A percentile compares a stretch with the other conserved stretches of the same genome.
Evolutionary conservation across 139 green algal species (phyloP).

Genomic region (Chlorella sp.): DNA sequence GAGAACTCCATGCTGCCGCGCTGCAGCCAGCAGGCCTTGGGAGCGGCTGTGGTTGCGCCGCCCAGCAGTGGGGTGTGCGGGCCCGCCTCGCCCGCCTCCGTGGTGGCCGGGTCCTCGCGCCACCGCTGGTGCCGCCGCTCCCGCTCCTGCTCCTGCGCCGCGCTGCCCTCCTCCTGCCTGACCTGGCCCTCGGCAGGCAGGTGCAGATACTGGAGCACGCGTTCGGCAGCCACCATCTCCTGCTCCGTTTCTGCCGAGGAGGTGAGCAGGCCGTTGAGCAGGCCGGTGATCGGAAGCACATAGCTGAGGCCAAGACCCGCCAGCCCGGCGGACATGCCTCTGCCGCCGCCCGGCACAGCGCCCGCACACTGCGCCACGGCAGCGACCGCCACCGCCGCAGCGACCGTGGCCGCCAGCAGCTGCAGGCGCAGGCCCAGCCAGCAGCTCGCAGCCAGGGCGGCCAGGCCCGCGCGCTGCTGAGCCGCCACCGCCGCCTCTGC

Average conservation of each 20-base stretch:
- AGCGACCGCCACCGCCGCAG: slow-evolving; percentile 55
- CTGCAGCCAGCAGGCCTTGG: not conserved
- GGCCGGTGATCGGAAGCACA: slow-evolving; percentile 74
- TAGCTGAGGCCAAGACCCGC: slow-evolving; percentile 79
- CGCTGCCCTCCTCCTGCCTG: slow-evolving; percentile 7
- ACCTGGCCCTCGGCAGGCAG: not conserved
- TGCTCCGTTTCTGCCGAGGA: slow-evolving; percentile 75
- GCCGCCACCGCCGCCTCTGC: slow-evolving; percentile 30
- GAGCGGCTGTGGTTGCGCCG: not conserved
- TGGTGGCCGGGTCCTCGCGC: not conserved
- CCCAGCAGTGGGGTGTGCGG: too few species aligned
- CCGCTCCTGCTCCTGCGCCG: slow-evolving; percentile 2
- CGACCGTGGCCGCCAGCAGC: slow-evolving; percentile 71
- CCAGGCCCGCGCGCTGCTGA: slow-evolving; percentile 51
- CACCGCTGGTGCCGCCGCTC: slow-evolving; percentile 13
- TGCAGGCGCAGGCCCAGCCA: slow-evolving; percentile 86
- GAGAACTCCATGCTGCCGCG: slow-evolving; percentile 25
- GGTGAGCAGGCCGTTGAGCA: slow-evolving; percentile 78
- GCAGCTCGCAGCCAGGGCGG: slow-evolving; percentile 37
- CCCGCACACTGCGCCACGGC: slow-evolving; percentile 41
- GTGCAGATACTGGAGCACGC: slow-evolving; percentile 54
- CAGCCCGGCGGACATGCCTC: slow-evolving; percentile 48
- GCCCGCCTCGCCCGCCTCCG: not conserved
- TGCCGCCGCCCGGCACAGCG: slow-evolving; percentile 5
- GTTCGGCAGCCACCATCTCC: slow-evolving; percentile 87